Conservation (phyloP, 169 alveolate genomes). For the Plasmodium falciparum region DNA sequence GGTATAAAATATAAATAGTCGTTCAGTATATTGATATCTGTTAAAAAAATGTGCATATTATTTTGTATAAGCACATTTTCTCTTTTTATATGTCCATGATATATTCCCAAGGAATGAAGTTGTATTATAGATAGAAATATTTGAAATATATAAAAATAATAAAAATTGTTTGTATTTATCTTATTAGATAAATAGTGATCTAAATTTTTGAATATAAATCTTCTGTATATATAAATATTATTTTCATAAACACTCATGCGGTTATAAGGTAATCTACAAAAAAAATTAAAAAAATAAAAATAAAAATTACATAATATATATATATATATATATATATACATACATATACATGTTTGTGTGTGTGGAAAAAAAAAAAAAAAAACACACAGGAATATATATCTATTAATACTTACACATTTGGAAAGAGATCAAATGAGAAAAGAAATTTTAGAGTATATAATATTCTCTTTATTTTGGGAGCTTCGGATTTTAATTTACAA, state of each 20-base stretch:
- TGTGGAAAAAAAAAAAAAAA: no score
- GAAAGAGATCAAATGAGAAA: conserved; percentile 69
- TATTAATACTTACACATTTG: conserved; percentile 44
- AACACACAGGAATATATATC: no score
- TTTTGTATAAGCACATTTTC: conserved; percentile 78
- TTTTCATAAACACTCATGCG: conserved; percentile 75
- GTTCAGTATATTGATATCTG: conserved; percentile 75
- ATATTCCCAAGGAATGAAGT: conserved; percentile 76
- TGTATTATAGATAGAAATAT: conserved; percentile 69
- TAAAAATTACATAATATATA: neutral
- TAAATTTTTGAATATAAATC: conserved; percentile 42
- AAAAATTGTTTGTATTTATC: conserved; percentile 25
- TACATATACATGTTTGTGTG: no score
- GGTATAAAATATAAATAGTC: conserved; percentile 48
- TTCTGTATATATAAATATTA: conserved; percentile 64
- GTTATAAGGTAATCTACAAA: conserved; percentile 41
- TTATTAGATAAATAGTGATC: conserved; percentile 48
- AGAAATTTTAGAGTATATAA: conserved; percentile 61
- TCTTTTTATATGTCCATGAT: conserved; percentile 80
- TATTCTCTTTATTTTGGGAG: conserved; percentile 65
- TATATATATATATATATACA: no score
- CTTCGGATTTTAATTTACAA: conserved; percentile 43
- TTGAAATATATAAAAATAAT: conserved; percentile 68
- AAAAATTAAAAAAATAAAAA: neutral
- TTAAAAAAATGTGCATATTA: conserved; percentile 62